Base-by-base conservation (phyloP, 768 basidiomycete genomes). In the Pleurotus eryngii region DNA sequence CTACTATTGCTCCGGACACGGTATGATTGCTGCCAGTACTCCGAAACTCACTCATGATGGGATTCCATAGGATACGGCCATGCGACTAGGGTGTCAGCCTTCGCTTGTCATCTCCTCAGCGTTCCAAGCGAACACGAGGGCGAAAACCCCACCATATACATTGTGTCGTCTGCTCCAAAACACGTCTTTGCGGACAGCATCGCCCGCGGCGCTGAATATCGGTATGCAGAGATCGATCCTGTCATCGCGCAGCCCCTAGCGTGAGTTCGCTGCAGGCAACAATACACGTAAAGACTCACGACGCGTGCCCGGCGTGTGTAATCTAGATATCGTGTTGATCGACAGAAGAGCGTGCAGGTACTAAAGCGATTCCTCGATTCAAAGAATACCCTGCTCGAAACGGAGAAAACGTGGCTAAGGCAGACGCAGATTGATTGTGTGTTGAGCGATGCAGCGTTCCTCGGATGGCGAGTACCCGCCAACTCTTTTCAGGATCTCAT, bases 161-260 rank as follows among this genome's bases (percentile, higher is more conserved):
- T 92, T 56, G 79, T 86, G 26, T 90, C 90, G 1, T 89, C 88
- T 26, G 90, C 90, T 0, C 89, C 89, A 9, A 74, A 77, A 58
- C 85, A 82, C 64, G 83, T 91, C 27, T 91, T 92, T 65, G 67
- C 81, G 1, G 82, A 86, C 56, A 83, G 84, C 64, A 76, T 89
- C 42, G 76, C 76, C 22, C 68, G 73, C 9, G 89, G 89, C 48
- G 89, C 88, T 3, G 59, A 67, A 38, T 91, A 91, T 71, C 81
- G 89, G 46, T 79, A 81, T 67, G 84, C 86, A 8, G 77, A 86
- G 56, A 86, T 92, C 42, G 90, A 92, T 67, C 89, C 90, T 6
- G 85, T 91, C 46, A 87, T 92, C 40, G 83, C 87, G 5, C 90
- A 92, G 66, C 90, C 90, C 55, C 72, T 91, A 59, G 90, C 90